Conservation (phyloP, 345 rosid genomes). For the Nasturtium officinale region DNA sequence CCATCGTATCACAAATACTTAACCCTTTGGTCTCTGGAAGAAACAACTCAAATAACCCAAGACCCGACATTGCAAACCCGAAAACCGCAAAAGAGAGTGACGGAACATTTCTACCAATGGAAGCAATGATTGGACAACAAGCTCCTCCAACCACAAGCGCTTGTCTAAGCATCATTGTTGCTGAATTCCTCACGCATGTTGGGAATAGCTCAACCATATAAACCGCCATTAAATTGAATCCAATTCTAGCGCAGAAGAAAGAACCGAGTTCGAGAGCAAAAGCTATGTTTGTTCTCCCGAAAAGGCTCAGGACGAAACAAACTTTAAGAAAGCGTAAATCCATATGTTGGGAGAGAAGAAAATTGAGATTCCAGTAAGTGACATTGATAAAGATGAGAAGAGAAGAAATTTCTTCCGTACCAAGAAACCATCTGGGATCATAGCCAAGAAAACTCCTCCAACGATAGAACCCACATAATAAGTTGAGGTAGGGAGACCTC, state of each 20-base stretch:
- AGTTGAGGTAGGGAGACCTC: constrained; percentile 56
- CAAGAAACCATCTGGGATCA: constrained; percentile 42
- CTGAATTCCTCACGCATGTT: constrained; percentile 54
- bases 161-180: constrained; percentile 52
- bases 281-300: neutral
- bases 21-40: constrained; percentile 48
- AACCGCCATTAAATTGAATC: constrained; percentile 48
- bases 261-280: constrained; percentile 55
- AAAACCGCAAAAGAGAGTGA: constrained; percentile 44
- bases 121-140: constrained; percentile 43
- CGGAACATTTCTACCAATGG: constrained; percentile 34
- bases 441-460: constrained; percentile 43
- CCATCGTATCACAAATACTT: constrained; percentile 48
- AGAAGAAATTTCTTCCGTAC: constrained; percentile 51
- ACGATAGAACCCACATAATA: constrained; percentile 52
- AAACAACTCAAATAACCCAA: constrained; percentile 37
- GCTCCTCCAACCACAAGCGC: constrained; percentile 43
- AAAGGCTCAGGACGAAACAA: constrained; percentile 35
- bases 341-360: constrained; percentile 45
- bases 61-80: constrained; percentile 30
- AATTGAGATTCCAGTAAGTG: constrained; percentile 40
- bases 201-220: constrained; percentile 58
- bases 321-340: constrained; percentile 43
- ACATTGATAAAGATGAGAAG: constrained; percentile 43
- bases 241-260: constrained; percentile 53